Base-by-base conservation (phyloP, 352 stramenopile genomes). In the Phytophthora pinifolia region DNA sequence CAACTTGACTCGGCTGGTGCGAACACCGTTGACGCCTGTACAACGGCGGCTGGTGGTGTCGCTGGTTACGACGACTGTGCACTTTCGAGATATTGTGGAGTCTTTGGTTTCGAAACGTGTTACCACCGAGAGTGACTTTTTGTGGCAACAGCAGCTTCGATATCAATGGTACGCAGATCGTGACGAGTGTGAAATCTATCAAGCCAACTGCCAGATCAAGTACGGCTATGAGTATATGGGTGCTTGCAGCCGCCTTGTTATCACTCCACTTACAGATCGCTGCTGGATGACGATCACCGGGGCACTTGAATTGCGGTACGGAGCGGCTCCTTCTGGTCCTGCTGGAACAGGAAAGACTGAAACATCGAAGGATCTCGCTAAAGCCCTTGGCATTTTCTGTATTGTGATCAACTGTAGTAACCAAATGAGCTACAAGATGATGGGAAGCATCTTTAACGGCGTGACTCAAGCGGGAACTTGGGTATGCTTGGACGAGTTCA, bases 321-420 rank as follows among this genome's bases (percentile, higher is more conserved):
- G 92, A 8, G 92, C 85, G 5, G 83, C 90, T 1, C 91, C 90
- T 6, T 94, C 90, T 4, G 91, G 90, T 15, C 88, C 91, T 9
- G 88, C 90, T 9, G 91, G 90, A 15, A 97, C 89, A 3, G 83
- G 91, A 3, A 98, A 98, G 60, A 98, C 93, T 0, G 94, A 98
- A 67, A 98, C 92, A 1, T 97, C 88, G 0, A 97, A 98, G 62
- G 94, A 98, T 65, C 65, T 98, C 13, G 92, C 89, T 9, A 90
- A 94, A 56, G 88, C 82, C 1, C 70, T 98, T 1, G 92, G 88
- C 1, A 94, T 97, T 25, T 77, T 95, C 0, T 98, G 89, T 52
- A 97, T 98, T 53, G 94, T 98, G 14, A 97, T 98, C 61, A 98
- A 98, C 60, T 98, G 94, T 72, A 97, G 84, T 27, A 94, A 98